Percentiles rank a stretch among this genome's conserved stretches.
Conservation (phyloP, 208 protist genomes). For the Eutreptiella sp. region DNA sequence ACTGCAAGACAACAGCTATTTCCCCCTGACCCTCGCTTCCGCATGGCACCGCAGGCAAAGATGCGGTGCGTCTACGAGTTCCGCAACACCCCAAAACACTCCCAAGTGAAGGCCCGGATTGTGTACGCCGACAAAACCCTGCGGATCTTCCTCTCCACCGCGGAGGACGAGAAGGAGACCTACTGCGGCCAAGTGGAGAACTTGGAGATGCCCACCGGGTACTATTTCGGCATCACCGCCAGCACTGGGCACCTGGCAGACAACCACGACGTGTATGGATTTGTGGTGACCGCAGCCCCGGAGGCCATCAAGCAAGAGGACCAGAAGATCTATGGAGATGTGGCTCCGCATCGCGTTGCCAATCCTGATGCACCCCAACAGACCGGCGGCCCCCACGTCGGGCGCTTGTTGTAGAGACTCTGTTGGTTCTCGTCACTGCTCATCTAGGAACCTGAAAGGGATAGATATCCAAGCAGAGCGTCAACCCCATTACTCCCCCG, state of each 20-base stretch:
- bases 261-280: constrained; percentile 17
- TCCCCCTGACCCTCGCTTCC: too few species aligned
- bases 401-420: too few species aligned
- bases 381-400: too few species aligned
- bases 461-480: too few species aligned
- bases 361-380: too few species aligned
- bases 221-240: constrained; percentile 16
- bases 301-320: too few species aligned
- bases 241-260: constrained; percentile 24
- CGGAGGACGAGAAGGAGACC: background rate
- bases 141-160: constrained; percentile 3
- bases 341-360: too few species aligned
- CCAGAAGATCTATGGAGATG: too few species aligned
- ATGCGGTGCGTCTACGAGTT: constrained; percentile 19
- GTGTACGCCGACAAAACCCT: constrained; percentile 13
- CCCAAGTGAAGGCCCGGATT: constrained; percentile 4
- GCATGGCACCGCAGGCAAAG: background rate
- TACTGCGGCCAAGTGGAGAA: constrained; percentile 4
- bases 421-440: too few species aligned
- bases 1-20: too few species aligned
- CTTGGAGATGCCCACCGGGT: constrained; percentile 8
- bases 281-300: constrained; percentile 4
- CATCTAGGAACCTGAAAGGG: too few species aligned
- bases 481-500: too few species aligned
- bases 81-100: background rate